Evolutionary conservation across 345 rosid genomes (phyloP), one percentile per base, ranked within the genome.

Genomic region (Firmiana major): DNA sequence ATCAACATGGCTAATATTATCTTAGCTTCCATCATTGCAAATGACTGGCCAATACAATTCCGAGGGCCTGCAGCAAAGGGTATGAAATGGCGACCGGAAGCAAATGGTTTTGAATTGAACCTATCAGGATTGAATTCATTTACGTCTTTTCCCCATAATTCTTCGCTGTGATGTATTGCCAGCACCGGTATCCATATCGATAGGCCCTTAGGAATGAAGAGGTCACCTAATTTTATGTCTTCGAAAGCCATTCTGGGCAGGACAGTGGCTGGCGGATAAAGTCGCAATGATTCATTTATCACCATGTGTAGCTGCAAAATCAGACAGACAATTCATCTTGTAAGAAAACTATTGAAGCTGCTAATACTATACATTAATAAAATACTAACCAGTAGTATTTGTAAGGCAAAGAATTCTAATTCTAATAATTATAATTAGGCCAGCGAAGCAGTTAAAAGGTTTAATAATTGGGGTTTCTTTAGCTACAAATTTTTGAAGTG

Each of bases 111-210:
- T 1, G 90, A 81, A 0, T 89, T 78, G 43, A 93, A 96, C 46
- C 97, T 84, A 1, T 92, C 92, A 0, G 98, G 99, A 11, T 93
- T 91, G 86, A 96, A 96, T 49, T 93, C 91, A 7, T 92, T 86
- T 2, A 86, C 99, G 58, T 96, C 97, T 83, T 90, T 80, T 2
- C 99, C 99, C 99, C 99, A 96, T 58, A 96, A 45, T 24, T 92
- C 93, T 68, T 92, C 81, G 62, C 90, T 91, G 75, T 96, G 99
- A 74, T 96, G 95, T 36, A 96, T 93, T 1, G 98, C 98, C 2
- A 96, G 87, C 13, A 92, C 94, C 11, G 99, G 99, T 58, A 96
- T 91, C 99, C 99, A 96, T 19, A 96, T 85, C 15, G 98, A 88
- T 48, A 96, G 88, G 1, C 99, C 99, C 83, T 92, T 93, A 0